Percentiles rank a stretch among this genome's conserved stretches.
These are phyloP conservation scores for Cucurbitaria berberidis DNA, from an alignment of 2,329 filamentous ascomycete genomes.

Conservation along the genomic window DNA sequence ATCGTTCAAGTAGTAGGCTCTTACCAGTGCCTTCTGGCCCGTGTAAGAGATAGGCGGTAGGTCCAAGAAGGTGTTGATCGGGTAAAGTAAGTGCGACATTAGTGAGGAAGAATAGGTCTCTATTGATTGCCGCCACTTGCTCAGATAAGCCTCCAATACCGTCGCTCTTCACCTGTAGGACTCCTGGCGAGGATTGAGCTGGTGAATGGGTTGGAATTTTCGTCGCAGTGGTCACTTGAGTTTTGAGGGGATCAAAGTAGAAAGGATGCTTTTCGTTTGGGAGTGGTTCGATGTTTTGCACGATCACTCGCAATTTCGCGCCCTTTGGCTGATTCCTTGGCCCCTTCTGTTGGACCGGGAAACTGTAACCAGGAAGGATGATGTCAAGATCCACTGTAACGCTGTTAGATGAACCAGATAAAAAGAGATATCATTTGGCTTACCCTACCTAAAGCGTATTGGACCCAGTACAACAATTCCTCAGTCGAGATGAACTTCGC, in stretches of 20 bases:
- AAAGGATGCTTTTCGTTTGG: slow-evolving; percentile 33
- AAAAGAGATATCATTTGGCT: background rate
- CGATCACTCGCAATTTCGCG: slow-evolving; percentile 61
- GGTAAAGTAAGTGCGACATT: slow-evolving; percentile 16
- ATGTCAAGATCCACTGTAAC: slow-evolving; percentile 66
- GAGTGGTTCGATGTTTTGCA: slow-evolving; percentile 60
- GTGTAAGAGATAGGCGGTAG: slow-evolving; percentile 72
- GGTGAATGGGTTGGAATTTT: slow-evolving; percentile 9
- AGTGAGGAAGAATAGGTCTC: slow-evolving; percentile 59
- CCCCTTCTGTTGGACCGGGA: slow-evolving; percentile 62
- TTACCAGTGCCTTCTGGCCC: slow-evolving; percentile 88
- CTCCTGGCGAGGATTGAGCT: slow-evolving; percentile 12
- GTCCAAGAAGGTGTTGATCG: slow-evolving; percentile 40
- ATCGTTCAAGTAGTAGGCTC: slow-evolving; percentile 71
- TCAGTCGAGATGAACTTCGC: slow-evolving; percentile 32
- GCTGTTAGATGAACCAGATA: slow-evolving; percentile 13
- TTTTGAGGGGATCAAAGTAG: slow-evolving; percentile 38
- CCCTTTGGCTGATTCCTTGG: slow-evolving; percentile 61
- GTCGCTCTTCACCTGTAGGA: slow-evolving; percentile 45
- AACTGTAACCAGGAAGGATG: slow-evolving; percentile 71
- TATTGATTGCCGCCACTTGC: slow-evolving; percentile 71
- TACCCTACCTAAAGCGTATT: slow-evolving; percentile 40
- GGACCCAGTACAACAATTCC: slow-evolving; percentile 40
- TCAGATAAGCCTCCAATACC: slow-evolving; percentile 71
- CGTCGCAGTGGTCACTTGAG: slow-evolving; percentile 28